Evolutionary conservation across 192 early-diverging fungal species (phyloP), one percentile per base, ranked within the genome.

Genomic region (Coemansia sp.): DNA sequence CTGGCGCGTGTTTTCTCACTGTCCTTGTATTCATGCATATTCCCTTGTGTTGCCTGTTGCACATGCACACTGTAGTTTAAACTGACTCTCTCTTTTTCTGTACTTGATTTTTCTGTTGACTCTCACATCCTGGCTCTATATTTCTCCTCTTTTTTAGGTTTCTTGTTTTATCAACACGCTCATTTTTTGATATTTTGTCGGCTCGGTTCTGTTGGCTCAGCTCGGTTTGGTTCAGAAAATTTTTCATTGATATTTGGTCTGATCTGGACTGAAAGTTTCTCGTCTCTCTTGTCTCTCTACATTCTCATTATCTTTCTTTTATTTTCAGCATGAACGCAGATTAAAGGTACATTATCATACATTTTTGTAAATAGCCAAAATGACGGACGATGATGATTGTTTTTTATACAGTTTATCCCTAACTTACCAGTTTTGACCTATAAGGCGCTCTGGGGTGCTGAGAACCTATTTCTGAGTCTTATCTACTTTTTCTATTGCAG

Each of bases 381-480:
- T 28, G 24, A 25, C 8, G 48, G 44, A 64, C 37, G 49, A 58
- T 73, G 71, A 73, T 73, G 71, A 73, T 44, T 21, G 8, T 31
- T 20, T 54, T 26, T 15, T 37, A 56, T 9, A 58, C 57, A 58
- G 57, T 58, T 68, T 60, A 75, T 75, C 73, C 73, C 73, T 75
- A 67, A 50, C 73, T 55, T 58, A 66, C 63, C 34, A 34, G 54
- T 15, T 37, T n/a, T 59, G 50, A 50, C 40, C 11, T 58, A 34
- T 44, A 60, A 26, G 20, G 34, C 20, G 18, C 21, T 3, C 21
- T 56, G 54, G 28, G 36, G 3, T 66, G 73, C 68, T 25, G 73
- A 76, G 68, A 36, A 64, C 50, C 21, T 40, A 63, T 70, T 66
- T 67, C 73, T 76, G 73, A 76, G 50, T 48, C 18, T 59, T 20